Conservation (phyloP, 176 grass and related monocot genomes). For the Zea luxurians region DNA sequence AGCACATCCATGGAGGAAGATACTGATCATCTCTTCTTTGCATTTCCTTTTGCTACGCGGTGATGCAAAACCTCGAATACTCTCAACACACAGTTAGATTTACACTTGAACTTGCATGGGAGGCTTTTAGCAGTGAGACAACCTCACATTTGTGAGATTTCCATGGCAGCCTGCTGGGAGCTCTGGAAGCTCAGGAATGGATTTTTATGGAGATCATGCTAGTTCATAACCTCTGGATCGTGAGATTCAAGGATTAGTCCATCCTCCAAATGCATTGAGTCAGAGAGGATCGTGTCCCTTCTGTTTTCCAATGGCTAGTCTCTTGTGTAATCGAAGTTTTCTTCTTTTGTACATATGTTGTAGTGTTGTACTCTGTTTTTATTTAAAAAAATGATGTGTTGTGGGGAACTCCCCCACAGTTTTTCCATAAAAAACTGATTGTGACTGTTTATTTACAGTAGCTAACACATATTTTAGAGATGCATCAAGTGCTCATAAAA, state of each 20-base stretch:
- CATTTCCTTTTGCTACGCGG: neutral
- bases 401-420: neutral
- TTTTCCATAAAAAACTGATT: too few relatives aligned
- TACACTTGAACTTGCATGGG: neutral
- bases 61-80: neutral
- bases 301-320: neutral
- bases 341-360: neutral
- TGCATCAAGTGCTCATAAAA: conserved; percentile 17
- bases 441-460: too few relatives aligned
- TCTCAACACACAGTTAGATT: neutral
- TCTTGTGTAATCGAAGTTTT: neutral
- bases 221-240: neutral
- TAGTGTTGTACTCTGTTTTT: neutral
- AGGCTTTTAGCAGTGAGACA: neutral
- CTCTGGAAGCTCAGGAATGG: neutral
- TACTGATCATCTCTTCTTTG: neutral
- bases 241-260: neutral
- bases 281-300: neutral
- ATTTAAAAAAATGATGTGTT: neutral
- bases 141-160: neutral
- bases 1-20: neutral
- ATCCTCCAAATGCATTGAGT: neutral
- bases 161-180: neutral
- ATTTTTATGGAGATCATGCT: neutral
- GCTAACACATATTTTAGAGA: neutral